Evolutionary conservation across 169 alveolate genomes (phyloP).

Genomic region (Plasmodium vivax): DNA sequence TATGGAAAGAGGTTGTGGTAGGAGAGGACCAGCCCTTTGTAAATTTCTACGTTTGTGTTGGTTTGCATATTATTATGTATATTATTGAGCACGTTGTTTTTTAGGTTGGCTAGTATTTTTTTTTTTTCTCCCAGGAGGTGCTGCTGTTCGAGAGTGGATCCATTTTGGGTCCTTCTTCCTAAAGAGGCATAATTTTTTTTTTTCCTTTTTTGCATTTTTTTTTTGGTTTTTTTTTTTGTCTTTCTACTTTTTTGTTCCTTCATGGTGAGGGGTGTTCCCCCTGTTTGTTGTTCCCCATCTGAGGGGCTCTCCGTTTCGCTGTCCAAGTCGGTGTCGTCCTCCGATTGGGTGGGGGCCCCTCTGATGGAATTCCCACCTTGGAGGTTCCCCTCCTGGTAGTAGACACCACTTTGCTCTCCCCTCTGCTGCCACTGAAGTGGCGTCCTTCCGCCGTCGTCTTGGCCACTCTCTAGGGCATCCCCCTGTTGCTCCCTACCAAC

Average conservation of each 20-base stretch:
- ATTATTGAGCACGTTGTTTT: not conserved
- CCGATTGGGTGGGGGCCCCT: not conserved
- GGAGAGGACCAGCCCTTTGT: constrained; percentile 42
- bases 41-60: constrained; percentile 56
- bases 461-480: not conserved
- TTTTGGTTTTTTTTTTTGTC: not conserved
- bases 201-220: not conserved
- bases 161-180: not conserved
- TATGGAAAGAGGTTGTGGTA: constrained; percentile 75
- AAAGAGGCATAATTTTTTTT: not conserved
- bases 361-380: not conserved
- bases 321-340: not conserved
- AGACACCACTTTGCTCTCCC: not conserved
- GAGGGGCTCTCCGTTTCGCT: not conserved
- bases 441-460: not conserved
- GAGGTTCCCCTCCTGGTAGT: not conserved
- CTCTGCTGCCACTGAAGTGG: not conserved
- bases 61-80: constrained; percentile 8
- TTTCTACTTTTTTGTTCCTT: not conserved
- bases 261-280: not conserved
- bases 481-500: not conserved
- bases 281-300: not conserved
- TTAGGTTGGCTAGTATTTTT: not conserved
- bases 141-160: not conserved
- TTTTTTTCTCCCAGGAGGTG: not conserved